These are phyloP conservation scores for Elsinoe batatas DNA, from an alignment of 2,329 filamentous ascomycete genomes.

Conservation along the genomic window DNA sequence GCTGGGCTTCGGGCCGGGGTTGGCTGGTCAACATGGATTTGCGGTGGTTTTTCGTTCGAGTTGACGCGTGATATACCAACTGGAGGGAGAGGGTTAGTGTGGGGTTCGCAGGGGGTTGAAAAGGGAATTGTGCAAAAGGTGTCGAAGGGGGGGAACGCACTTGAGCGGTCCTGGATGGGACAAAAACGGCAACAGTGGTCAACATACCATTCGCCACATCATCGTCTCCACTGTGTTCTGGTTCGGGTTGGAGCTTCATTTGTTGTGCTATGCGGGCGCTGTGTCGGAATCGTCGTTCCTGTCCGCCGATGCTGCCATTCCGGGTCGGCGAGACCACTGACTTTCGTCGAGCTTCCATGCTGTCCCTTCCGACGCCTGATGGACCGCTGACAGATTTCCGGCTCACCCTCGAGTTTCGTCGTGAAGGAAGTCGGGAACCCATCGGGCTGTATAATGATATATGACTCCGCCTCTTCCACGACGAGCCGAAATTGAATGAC, in stretches of 20 bases:
- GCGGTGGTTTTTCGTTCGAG: slow-evolving; percentile 21
- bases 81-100: neutral
- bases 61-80: slow-evolving; percentile 24
- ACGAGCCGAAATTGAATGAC: slow-evolving; percentile 37
- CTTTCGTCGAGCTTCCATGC: slow-evolving; percentile 18
- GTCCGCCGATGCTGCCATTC: slow-evolving; percentile 18
- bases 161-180: slow-evolving; percentile 14
- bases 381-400: slow-evolving; percentile 21
- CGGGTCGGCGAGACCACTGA: slow-evolving; percentile 17
- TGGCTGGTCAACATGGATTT: slow-evolving; percentile 10
- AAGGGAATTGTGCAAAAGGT: slow-evolving; percentile 9
- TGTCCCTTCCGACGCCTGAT: slow-evolving; percentile 17
- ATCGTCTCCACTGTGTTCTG: slow-evolving; percentile 36
- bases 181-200: slow-evolving; percentile 12
- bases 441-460: slow-evolving; percentile 39
- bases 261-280: slow-evolving; percentile 18
- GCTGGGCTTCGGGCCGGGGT: slow-evolving; percentile 5
- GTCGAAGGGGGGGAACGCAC: slow-evolving; percentile 16
- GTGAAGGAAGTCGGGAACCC: slow-evolving; percentile 38
- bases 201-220: slow-evolving; percentile 36
- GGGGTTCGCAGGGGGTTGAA: neutral
- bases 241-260: slow-evolving; percentile 26
- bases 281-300: slow-evolving; percentile 16
- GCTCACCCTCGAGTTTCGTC: slow-evolving; percentile 20
- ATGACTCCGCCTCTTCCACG: slow-evolving; percentile 38